Conservation (phyloP, 163 green algal species). For the Prototheca cutis region DNA sequence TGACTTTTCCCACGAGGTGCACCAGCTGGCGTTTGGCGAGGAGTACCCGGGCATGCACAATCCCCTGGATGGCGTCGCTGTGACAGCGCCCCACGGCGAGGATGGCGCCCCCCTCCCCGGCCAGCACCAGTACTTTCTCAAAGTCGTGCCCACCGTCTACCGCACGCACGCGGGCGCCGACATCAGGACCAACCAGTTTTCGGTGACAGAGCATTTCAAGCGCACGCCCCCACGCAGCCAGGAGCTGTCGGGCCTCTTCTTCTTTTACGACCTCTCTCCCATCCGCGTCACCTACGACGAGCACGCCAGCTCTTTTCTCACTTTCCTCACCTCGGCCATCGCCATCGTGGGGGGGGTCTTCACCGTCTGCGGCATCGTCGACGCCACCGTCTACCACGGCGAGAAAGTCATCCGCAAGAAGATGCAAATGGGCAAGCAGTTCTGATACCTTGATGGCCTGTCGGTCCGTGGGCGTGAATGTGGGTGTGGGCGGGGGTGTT, state of each 20-base stretch:
- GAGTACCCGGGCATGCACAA: slow-evolving; percentile 75
- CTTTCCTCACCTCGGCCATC: slow-evolving; percentile 89
- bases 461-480: too few species aligned
- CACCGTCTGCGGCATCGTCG: slow-evolving; percentile 85
- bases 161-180: slow-evolving; percentile 33
- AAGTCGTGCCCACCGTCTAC: slow-evolving; percentile 95
- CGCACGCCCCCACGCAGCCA: neutral
- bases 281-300: slow-evolving; percentile 82
- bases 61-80: slow-evolving; percentile 67
- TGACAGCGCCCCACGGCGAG: neutral
- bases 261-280: slow-evolving; percentile 96
- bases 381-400: slow-evolving; percentile 79
- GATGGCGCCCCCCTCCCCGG: slow-evolving; percentile 26
- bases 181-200: slow-evolving; percentile 83
- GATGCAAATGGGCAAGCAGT: slow-evolving; percentile 54
- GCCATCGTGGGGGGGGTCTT: slow-evolving; percentile 96
- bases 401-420: slow-evolving; percentile 82
- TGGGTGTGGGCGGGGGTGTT: too few species aligned
- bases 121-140: slow-evolving; percentile 96
- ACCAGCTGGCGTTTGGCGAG: slow-evolving; percentile 80
- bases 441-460: too few species aligned
- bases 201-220: slow-evolving; percentile 86
- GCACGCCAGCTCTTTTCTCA: slow-evolving; percentile 64
- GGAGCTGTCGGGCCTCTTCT: slow-evolving; percentile 71
- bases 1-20: slow-evolving; percentile 84